Conservation (phyloP, 2,329 filamentous ascomycete genomes). For the Penicillium nordicum region DNA sequence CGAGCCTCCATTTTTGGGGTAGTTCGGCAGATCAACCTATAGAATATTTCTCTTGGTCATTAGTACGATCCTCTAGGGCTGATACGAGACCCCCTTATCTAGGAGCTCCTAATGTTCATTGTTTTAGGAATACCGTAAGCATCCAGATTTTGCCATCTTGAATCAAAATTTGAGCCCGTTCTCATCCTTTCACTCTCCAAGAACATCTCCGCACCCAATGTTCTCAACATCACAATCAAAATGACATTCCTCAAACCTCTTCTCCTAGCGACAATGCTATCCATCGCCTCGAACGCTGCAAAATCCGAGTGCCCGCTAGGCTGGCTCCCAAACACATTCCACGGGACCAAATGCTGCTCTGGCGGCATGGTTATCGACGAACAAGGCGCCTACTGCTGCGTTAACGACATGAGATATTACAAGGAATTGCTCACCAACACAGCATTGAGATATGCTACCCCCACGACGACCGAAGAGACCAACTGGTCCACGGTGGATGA, state of each 20-base stretch:
- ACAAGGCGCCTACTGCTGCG: slow-evolving; percentile 3
- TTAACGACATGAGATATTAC: background rate
- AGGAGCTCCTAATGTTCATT: too few species aligned
- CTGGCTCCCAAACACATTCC: background rate
- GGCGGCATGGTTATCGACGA: slow-evolving; percentile 1
- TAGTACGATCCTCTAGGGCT: too few species aligned
- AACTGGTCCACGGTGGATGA: background rate
- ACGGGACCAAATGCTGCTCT: background rate
- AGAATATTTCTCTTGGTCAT: too few species aligned
- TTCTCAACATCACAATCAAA: too few species aligned
- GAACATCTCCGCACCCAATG: too few species aligned
- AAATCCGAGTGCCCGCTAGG: background rate
- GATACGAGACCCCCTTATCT: too few species aligned
- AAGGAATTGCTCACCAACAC: background rate
- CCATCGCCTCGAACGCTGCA: background rate
- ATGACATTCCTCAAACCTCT: background rate
- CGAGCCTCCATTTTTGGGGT: too few species aligned
- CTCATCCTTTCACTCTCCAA: too few species aligned
- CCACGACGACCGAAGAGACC: background rate
- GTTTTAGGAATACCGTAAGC: too few species aligned
- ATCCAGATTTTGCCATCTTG: too few species aligned
- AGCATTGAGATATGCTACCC: background rate
- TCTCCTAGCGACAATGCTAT: background rate
- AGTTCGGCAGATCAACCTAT: too few species aligned
- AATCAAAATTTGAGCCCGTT: too few species aligned